These are phyloP conservation scores for Fusarium nurragi DNA, from an alignment of 2,329 filamentous ascomycete species.

Conservation along the genomic window DNA sequence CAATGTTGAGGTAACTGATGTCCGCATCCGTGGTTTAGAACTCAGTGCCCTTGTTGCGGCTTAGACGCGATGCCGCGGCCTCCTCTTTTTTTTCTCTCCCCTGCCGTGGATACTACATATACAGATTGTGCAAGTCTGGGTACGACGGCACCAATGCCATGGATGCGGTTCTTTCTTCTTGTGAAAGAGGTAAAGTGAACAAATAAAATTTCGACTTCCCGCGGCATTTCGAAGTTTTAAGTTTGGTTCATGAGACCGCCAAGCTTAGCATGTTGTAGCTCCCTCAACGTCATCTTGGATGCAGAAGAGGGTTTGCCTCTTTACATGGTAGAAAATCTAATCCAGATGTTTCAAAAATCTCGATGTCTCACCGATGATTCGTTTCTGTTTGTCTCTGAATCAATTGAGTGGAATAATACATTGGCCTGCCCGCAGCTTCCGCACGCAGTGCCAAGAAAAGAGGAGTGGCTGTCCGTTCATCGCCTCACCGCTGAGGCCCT, in stretches of 20 bases:
- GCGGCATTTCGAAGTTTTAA: background rate
- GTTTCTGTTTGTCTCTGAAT: background rate
- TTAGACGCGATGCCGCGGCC: conserved; percentile 15
- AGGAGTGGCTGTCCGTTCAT: conserved; percentile 17
- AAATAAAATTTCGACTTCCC: background rate
- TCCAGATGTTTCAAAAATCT: background rate
- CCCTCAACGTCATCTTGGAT: conserved; percentile 7
- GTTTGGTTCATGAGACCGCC: conserved; percentile 6
- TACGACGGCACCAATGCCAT: conserved; percentile 21
- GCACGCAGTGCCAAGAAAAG: conserved; percentile 28
- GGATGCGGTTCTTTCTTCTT: conserved; percentile 9
- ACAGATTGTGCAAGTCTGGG: background rate
- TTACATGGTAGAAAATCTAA: background rate
- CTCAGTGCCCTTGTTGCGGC: conserved; percentile 23
- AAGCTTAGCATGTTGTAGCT: background rate
- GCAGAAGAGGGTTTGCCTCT: background rate
- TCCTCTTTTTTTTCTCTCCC: conserved; percentile 2
- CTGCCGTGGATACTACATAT: conserved; percentile 8
- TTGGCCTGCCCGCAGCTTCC: conserved; percentile 26
- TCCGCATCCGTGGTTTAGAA: conserved; percentile 12
- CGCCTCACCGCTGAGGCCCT: conserved; percentile 35
- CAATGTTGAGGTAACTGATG: conserved; percentile 36
- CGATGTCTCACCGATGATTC: background rate
- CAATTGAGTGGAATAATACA: background rate
- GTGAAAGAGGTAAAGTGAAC: background rate